phyloP scores from a whole-genome alignment of 345 rosid species.

The Conringia planisiliqua region DNA sequence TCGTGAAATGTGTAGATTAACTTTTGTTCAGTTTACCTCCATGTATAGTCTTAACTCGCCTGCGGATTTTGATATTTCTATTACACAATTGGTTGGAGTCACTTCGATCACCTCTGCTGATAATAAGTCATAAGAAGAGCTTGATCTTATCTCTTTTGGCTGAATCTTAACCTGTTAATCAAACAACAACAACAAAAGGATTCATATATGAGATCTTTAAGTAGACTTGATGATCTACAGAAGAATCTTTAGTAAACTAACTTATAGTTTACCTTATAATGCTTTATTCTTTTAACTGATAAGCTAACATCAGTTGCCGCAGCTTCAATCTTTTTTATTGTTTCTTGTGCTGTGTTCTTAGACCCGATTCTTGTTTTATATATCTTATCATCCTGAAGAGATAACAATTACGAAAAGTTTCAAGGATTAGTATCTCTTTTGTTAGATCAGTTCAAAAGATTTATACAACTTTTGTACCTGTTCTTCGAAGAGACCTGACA shows the following conservation, averaged over 20 bases:
- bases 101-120: conserved; percentile 88
- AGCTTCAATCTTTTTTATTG: conserved; percentile 78
- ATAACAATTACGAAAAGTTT: not conserved
- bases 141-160: conserved; percentile 48
- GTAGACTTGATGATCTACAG: not conserved
- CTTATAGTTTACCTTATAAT: conserved; percentile 48
- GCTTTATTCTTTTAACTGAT: conserved; percentile 53
- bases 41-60: conserved; percentile 60
- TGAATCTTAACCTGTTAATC: conserved; percentile 64
- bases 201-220: not conserved
- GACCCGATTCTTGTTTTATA: conserved; percentile 69
- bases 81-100: conserved; percentile 78
- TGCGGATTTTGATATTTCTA: conserved; percentile 80
- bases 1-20: not conserved
- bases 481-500: conserved; percentile 88
- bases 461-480: conserved; percentile 37
- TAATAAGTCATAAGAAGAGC: conserved; percentile 56
- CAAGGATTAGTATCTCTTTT: not conserved
- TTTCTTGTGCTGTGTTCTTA: conserved; percentile 59
- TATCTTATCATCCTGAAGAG: conserved; percentile 57
- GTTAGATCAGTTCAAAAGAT: conserved; percentile 2
- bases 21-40: conserved; percentile 44
- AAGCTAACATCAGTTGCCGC: conserved; percentile 66
- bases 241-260: conserved; percentile 3
- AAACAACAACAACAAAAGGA: not conserved